Percentiles rank a stretch among this genome's conserved stretches.
Evolutionary conservation across 257 asterid genomes (phyloP).

Genomic region (Gentiana straminea): DNA sequence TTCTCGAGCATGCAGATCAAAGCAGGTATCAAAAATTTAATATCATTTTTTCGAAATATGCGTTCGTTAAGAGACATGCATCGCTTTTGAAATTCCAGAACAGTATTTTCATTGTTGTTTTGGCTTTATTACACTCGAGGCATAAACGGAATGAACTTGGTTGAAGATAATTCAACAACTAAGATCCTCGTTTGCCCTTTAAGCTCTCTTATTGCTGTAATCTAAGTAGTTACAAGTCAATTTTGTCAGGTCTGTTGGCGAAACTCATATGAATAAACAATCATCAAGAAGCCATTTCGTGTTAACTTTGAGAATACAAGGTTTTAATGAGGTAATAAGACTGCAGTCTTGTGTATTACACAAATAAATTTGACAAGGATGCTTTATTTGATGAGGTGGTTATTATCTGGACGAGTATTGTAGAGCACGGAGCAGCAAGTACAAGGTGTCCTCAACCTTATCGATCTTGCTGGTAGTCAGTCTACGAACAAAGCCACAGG

Average conservation of each 20-base stretch:
- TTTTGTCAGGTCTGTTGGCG: constrained; percentile 69
- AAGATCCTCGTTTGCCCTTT: too few relatives aligned
- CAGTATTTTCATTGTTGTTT: too few relatives aligned
- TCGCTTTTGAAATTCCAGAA: too few relatives aligned
- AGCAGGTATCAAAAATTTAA: constrained; percentile 40
- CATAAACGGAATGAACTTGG: too few relatives aligned
- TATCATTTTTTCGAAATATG: neutral
- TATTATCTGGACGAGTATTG: neutral
- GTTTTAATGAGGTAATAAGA: constrained; percentile 68
- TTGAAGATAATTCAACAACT: too few relatives aligned
- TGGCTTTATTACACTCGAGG: too few relatives aligned
- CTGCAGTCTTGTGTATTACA: too few relatives aligned
- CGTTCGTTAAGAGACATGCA: too few relatives aligned
- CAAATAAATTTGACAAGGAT: too few relatives aligned
- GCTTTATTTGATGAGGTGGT: neutral
- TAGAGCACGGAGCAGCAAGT: constrained; percentile 94
- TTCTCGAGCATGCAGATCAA: constrained; percentile 82
- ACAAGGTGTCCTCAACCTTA: constrained; percentile 76
- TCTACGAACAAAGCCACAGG: constrained; percentile 92
- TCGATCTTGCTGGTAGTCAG: constrained; percentile 97
- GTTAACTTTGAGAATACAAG: constrained; percentile 68
- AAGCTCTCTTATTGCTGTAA: too few relatives aligned
- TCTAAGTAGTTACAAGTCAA: neutral
- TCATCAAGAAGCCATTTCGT: constrained; percentile 95
- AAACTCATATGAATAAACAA: constrained; percentile 90